Percentiles rank a stretch among this genome's conserved stretches.
Conservation (phyloP, 805 yeast species). For the Kodamaea sagamina region DNA sequence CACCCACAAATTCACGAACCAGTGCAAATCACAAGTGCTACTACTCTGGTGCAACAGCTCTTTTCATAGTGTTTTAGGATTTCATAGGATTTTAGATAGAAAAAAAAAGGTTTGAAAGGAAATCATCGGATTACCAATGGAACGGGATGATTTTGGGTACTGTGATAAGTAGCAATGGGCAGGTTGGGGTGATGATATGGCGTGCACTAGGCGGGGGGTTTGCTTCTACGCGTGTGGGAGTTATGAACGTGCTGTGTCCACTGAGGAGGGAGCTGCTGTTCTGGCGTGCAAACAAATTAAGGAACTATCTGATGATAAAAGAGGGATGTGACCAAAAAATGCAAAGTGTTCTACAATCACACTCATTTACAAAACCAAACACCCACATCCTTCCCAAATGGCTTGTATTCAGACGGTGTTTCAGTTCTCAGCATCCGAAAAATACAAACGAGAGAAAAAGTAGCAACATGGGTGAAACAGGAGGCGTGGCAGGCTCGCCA, state of each 20-base stretch:
- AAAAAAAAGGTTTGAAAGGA: neutral
- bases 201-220: no score
- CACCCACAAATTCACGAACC: no score
- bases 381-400: neutral
- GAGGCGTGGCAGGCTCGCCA: no score
- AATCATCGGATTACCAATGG: neutral
- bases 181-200: no score
- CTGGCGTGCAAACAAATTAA: no score
- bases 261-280: no score
- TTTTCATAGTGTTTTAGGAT: slow-evolving; percentile 19
- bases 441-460: slow-evolving; percentile 3
- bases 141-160: no score
- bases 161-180: no score
- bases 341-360: neutral
- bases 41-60: slow-evolving; percentile 21
- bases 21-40: slow-evolving; percentile 10
- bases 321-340: no score
- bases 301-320: no score
- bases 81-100: slow-evolving; percentile 2
- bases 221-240: no score
- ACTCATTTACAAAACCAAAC: neutral
- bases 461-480: neutral
- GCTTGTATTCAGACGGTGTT: neutral
- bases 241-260: no score
- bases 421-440: slow-evolving; percentile 4